phyloP scores from a whole-genome alignment of 192 early-diverging fungal genomes.

The Backusella parvicylindrica region DNA sequence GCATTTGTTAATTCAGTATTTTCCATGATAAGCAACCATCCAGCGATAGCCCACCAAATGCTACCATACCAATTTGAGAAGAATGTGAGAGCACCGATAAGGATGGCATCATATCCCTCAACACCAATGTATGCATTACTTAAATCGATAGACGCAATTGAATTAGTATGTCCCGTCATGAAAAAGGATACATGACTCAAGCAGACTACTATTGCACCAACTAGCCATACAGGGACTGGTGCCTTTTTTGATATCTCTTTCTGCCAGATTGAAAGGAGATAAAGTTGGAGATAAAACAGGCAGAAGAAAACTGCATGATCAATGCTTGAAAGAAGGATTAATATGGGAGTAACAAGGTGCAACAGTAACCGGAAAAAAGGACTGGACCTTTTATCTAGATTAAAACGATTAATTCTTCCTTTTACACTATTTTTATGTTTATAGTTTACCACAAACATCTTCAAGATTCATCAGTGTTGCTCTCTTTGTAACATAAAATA shows the following conservation, averaged over 20 bases:
- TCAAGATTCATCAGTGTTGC: background rate
- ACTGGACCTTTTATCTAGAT: background rate
- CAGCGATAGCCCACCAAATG: slow-evolving; percentile 62
- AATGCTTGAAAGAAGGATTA: slow-evolving; percentile 59
- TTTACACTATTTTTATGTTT: background rate
- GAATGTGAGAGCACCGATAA: slow-evolving; percentile 69
- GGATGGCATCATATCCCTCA: slow-evolving; percentile 52
- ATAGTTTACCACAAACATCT: background rate
- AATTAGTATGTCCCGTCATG: slow-evolving; percentile 70
- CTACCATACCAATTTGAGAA: slow-evolving; percentile 69
- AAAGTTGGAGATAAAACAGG: slow-evolving; percentile 51
- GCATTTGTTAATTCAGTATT: slow-evolving; percentile 2
- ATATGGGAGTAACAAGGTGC: slow-evolving; percentile 47
- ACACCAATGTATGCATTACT: slow-evolving; percentile 76
- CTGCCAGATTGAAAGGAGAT: slow-evolving; percentile 19
- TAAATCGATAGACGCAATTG: slow-evolving; percentile 74
- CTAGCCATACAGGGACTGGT: slow-evolving; percentile 13
- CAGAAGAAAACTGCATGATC: slow-evolving; percentile 60
- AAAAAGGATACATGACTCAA: slow-evolving; percentile 63
- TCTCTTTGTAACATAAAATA: slow-evolving; percentile 25
- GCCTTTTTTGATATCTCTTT: background rate
- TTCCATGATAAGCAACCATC: slow-evolving; percentile 23
- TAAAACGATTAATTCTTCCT: background rate
- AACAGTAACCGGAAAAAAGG: slow-evolving; percentile 32
- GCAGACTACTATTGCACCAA: slow-evolving; percentile 23